Conservation (phyloP, 768 basidiomycete genomes). For the Lactifluus subvellereus region DNA sequence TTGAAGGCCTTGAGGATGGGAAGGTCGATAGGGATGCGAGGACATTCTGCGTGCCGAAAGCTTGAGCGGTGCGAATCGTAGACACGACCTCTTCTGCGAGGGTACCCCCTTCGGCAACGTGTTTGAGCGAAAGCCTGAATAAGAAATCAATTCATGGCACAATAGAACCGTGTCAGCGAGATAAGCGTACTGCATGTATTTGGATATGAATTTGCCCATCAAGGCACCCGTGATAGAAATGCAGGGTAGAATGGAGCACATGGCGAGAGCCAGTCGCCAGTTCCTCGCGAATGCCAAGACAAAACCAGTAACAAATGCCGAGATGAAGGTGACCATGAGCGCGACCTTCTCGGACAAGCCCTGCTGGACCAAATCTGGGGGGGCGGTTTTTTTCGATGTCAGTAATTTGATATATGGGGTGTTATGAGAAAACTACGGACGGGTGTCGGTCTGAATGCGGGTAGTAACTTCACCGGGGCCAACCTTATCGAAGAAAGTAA, state of each 20-base stretch:
- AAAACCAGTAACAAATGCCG: conserved; percentile 79
- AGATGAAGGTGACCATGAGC: conserved; percentile 53
- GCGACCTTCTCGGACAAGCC: conserved; percentile 90
- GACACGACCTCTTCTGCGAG: conserved; percentile 89
- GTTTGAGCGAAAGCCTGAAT: conserved; percentile 53
- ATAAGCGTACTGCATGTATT: conserved; percentile 53
- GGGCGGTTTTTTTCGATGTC: neutral
- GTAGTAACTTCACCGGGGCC: conserved; percentile 94
- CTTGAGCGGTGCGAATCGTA: conserved; percentile 80
- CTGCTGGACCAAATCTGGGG: conserved; percentile 77
- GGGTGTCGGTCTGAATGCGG: conserved; percentile 84
- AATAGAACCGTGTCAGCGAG: neutral
- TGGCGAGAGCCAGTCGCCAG: conserved; percentile 82
- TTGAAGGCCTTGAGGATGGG: conserved; percentile 48
- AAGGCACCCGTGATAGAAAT: conserved; percentile 66
- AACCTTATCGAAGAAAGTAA: conserved; percentile 85
- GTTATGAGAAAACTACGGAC: conserved; percentile 36
- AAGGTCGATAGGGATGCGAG: conserved; percentile 53
- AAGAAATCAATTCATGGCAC: conserved; percentile 10
- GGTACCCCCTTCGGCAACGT: conserved; percentile 69
- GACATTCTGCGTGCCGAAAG: conserved; percentile 71
- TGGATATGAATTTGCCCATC: conserved; percentile 64
- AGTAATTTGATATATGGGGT: neutral
- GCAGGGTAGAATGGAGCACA: conserved; percentile 77
- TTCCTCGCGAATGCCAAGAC: conserved; percentile 58